Conservation (phyloP, 176 grass and related monocot genomes). For the Avena eriantha region DNA sequence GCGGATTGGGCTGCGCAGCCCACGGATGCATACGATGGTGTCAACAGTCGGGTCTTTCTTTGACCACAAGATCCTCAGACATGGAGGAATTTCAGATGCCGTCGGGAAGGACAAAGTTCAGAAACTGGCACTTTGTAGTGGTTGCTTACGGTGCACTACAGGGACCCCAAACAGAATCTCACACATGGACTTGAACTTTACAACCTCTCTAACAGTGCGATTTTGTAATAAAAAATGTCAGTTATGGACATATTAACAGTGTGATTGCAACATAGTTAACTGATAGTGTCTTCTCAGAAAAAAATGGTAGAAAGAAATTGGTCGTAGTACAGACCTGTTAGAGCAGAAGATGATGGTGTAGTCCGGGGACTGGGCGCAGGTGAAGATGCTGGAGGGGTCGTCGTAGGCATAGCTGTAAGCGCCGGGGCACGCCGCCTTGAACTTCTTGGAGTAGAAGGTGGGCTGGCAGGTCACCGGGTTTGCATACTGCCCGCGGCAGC, state of each 20-base stretch:
- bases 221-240: too few species aligned
- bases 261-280: too few species aligned
- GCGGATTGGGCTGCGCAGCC: background rate
- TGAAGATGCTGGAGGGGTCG: slow-evolving; percentile 80
- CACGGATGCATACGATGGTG: background rate
- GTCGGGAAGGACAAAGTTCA: too few species aligned
- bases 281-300: too few species aligned
- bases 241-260: too few species aligned
- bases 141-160: background rate
- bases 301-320: too few species aligned
- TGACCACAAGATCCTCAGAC: too few species aligned
- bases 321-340: slow-evolving; percentile 46
- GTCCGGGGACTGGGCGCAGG: slow-evolving; percentile 58
- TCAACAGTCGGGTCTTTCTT: background rate
- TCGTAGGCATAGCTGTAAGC: slow-evolving; percentile 96
- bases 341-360: slow-evolving; percentile 82
- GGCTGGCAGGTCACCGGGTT: slow-evolving; percentile 67
- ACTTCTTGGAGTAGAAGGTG: slow-evolving; percentile 75
- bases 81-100: too few species aligned
- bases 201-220: too few species aligned
- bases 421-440: slow-evolving; percentile 73
- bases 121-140: background rate
- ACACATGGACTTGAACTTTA: too few species aligned
- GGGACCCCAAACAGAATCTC: background rate
- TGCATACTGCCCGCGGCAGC: slow-evolving; percentile 62